Percentiles rank a stretch among this genome's conserved stretches.
Evolutionary conservation across 2,329 filamentous ascomycete genomes (phyloP).

Genomic region (Fusarium sp.): DNA sequence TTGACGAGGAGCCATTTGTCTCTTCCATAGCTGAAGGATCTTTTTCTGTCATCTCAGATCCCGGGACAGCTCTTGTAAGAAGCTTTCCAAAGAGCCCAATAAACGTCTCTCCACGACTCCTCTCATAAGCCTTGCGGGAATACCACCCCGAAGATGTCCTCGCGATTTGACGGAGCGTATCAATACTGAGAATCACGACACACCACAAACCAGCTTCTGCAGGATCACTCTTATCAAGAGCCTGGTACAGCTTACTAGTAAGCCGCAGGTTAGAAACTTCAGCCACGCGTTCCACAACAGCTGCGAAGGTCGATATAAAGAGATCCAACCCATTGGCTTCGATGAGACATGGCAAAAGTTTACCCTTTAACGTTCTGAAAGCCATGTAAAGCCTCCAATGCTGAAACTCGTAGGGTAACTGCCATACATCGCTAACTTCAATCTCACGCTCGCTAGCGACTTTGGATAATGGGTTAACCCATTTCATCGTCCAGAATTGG

Average conservation of each 20-base stretch:
- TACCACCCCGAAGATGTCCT: constrained; percentile 74
- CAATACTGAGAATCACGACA: constrained; percentile 52
- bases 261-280: constrained; percentile 56
- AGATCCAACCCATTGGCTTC: constrained; percentile 85
- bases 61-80: constrained; percentile 54
- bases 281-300: constrained; percentile 62
- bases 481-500: constrained; percentile 87
- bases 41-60: constrained; percentile 54
- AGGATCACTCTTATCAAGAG: constrained; percentile 49
- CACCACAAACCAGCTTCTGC: constrained; percentile 54
- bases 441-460: constrained; percentile 74
- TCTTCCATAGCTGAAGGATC: constrained; percentile 36
- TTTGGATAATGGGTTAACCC: constrained; percentile 80
- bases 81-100: constrained; percentile 55
- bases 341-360: constrained; percentile 76
- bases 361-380: constrained; percentile 79
- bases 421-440: constrained; percentile 84
- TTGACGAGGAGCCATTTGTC: background rate
- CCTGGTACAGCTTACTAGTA: constrained; percentile 52
- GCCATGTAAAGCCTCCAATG: constrained; percentile 78
- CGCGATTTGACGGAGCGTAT: constrained; percentile 50
- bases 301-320: constrained; percentile 73
- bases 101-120: constrained; percentile 78
- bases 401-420: constrained; percentile 82
- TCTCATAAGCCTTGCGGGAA: constrained; percentile 83